A percentile compares a stretch with the other conserved stretches of the same genome.
Evolutionary conservation across 1,284 basidiomycete species (phyloP).

Genomic region (Hypsizygus ulmarius): DNA sequence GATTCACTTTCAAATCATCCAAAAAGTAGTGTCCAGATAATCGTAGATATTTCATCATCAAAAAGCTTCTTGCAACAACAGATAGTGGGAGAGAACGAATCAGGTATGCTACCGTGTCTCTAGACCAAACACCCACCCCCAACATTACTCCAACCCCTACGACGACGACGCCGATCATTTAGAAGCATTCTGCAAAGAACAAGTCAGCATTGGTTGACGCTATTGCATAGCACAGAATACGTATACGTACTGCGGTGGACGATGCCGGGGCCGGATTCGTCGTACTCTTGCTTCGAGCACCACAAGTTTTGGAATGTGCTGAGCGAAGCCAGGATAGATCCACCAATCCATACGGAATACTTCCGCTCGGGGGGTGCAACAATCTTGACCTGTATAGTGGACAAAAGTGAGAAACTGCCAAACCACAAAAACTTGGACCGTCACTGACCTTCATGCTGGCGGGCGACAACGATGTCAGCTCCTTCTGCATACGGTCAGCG

Average conservation of each 20-base stretch:
- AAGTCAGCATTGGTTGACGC: not conserved
- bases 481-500: constrained; percentile 97
- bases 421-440: not conserved
- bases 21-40: constrained; percentile 8
- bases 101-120: constrained; percentile 12
- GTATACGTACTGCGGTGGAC: constrained; percentile 72
- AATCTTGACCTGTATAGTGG: constrained; percentile 77
- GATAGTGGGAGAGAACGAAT: constrained; percentile 7
- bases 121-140: constrained; percentile 5
- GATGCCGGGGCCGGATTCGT: constrained; percentile 83
- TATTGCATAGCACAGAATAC: not conserved
- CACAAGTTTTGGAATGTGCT: constrained; percentile 95
- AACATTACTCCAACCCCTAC: constrained; percentile 4
- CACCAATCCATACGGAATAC: constrained; percentile 99
- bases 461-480: constrained; percentile 86
- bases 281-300: constrained; percentile 93
- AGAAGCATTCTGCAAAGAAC: constrained; percentile 32
- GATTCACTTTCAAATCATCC: constrained; percentile 9
- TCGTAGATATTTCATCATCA: constrained; percentile 9
- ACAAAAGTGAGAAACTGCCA: not conserved
- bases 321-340: constrained; percentile 94
- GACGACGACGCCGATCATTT: constrained; percentile 6
- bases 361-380: constrained; percentile 91
- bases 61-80: constrained; percentile 11
- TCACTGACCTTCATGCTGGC: constrained; percentile 83